These are phyloP conservation scores for Agrocybe pediades DNA, from an alignment of 768 basidiomycete genomes.

Conservation along the genomic window DNA sequence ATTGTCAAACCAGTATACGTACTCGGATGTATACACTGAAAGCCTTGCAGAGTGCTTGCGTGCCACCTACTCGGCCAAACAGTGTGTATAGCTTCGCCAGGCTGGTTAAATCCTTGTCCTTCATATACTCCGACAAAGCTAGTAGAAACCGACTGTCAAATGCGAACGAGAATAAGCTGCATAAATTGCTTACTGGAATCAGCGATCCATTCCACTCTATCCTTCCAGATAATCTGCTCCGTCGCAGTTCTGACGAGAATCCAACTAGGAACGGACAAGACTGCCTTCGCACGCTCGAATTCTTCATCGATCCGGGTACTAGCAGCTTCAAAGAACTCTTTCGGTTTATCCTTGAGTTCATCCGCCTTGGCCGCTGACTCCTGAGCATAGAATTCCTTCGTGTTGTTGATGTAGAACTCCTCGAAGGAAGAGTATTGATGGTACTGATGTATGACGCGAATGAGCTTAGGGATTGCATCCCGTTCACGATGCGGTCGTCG, in stretches of 20 bases:
- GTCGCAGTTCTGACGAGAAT: constrained; percentile 51
- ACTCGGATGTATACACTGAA: constrained; percentile 70
- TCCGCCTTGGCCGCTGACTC: constrained; percentile 47
- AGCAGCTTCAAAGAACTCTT: constrained; percentile 55
- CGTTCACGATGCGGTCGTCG: constrained; percentile 43
- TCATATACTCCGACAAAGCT: constrained; percentile 61
- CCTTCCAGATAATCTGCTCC: constrained; percentile 51
- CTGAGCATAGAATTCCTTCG: constrained; percentile 50
- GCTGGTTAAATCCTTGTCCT: constrained; percentile 37
- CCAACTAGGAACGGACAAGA: constrained; percentile 56
- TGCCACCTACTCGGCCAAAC: constrained; percentile 58
- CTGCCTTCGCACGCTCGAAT: constrained; percentile 46
- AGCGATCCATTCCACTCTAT: constrained; percentile 40
- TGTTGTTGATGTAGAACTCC: constrained; percentile 49
- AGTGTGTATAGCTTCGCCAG: constrained; percentile 52
- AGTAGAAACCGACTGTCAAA: background rate
- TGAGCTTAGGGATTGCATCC: constrained; percentile 45
- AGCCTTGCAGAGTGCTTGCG: constrained; percentile 54
- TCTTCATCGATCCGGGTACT: constrained; percentile 57
- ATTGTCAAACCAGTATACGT: constrained; percentile 8
- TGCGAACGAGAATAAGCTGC: background rate
- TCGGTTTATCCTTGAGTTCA: constrained; percentile 42
- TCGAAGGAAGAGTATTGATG: constrained; percentile 64
- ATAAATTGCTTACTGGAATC: constrained; percentile 26
- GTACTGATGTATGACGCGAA: constrained; percentile 58